Evolutionary conservation across 2,329 filamentous ascomycete species (phyloP), one percentile per base, ranked within the genome.

Genomic region (Ustulina deusta): DNA sequence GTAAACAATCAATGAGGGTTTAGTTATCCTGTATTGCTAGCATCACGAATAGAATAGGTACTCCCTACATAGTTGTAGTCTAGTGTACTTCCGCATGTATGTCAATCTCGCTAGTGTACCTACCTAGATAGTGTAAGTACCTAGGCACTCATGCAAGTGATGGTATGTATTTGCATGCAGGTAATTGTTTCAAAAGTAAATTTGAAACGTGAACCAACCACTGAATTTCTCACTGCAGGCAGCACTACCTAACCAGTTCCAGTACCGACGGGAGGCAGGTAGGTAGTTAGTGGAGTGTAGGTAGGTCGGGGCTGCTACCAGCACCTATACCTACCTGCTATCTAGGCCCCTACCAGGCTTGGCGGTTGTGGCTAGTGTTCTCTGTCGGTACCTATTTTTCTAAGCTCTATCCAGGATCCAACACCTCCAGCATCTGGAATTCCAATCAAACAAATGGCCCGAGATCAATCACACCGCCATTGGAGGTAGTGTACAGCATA

Each of bases 311-410:
- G 49, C 15, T 34, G 34, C 51, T 38, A 48, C 15, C 6, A 6
- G n/a, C n/a, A 9, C 1, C 13, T 7, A n/a, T 42, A 20, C 17
- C 17, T 44, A 44, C 20, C 10, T 44, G n/a, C n/a, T n/a, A n/a
- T n/a, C n/a, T 51, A 51, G 44, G 44, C 17, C 11, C 22, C 15
- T 51, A 54, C 51, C 2, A 13, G 34, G 61, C 44, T 44, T 40
- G 25, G n/a, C 11, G 13, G 17, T 22, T 65, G 65, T 68, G 56
- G 61, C 65, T 68, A 56, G 61, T 32, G 44, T 36, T 56, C 22
- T 6, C 13, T n/a, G 44, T 56, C 29, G 10, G 17, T 27, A n/a
- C n/a, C n/a, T n/a, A 20, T 48, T 61, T 57, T 49, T 29, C 34
- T 38, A 40, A 46, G 42, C 42, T 36, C 55, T 44, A 48, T 61